Conservation (phyloP, 768 basidiomycete genomes). For the Panaeolus papilionaceus region DNA sequence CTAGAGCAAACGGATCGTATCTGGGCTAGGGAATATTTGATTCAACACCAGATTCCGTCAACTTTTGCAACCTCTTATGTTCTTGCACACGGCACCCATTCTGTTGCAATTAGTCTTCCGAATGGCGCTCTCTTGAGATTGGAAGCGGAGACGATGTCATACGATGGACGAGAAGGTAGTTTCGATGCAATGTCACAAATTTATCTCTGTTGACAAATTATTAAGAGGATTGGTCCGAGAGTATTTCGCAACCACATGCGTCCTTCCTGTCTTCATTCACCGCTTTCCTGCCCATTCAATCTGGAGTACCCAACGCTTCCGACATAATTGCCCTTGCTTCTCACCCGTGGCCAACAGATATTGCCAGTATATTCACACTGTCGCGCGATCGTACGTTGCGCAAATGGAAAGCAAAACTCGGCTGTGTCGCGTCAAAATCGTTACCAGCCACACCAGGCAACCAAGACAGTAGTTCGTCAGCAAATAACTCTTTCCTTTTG, state of each 20-base stretch:
- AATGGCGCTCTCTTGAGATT: conserved; percentile 73
- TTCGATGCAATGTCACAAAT: conserved; percentile 22
- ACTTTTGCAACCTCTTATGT: conserved; percentile 49
- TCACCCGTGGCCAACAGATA: conserved; percentile 77
- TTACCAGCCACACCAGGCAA: conserved; percentile 37
- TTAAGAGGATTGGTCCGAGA: conserved; percentile 77
- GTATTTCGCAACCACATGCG: conserved; percentile 57
- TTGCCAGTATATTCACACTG: conserved; percentile 80
- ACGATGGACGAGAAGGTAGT: conserved; percentile 66
- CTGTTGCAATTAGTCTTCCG: conserved; percentile 63
- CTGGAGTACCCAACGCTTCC: conserved; percentile 51
- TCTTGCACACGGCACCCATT: conserved; percentile 72
- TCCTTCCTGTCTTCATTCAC: conserved; percentile 74
- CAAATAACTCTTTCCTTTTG: conserved; percentile 49
- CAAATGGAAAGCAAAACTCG: conserved; percentile 81
- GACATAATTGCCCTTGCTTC: conserved; percentile 77
- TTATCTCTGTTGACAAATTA: conserved; percentile 23
- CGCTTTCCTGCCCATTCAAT: conserved; percentile 65
- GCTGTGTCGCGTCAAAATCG: conserved; percentile 69
- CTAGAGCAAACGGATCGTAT: conserved; percentile 55
- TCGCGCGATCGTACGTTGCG: conserved; percentile 87
- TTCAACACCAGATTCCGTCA: conserved; percentile 55
- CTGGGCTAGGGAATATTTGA: conserved; percentile 72
- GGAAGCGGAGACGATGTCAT: conserved; percentile 65
- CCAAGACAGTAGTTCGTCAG: conserved; percentile 27